Conservation (phyloP, 345 rosid genomes). For the Acer saccharum region DNA sequence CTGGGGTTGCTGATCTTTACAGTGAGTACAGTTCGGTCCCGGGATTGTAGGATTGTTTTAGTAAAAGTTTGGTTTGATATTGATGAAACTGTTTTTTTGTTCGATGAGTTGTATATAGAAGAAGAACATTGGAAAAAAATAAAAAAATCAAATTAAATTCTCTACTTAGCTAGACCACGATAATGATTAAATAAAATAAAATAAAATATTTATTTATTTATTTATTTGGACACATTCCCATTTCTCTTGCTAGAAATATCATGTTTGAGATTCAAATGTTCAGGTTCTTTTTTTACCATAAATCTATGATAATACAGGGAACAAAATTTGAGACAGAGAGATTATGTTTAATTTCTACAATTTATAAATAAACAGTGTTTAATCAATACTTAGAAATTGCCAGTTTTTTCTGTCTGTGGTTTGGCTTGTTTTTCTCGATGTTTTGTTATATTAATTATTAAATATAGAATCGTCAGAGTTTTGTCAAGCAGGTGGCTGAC, state of each 20-base stretch:
- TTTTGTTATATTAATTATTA: too few species aligned
- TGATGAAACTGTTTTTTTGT: conserved; percentile 2
- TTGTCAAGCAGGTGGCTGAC: not conserved
- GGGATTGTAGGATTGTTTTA: conserved; percentile 28
- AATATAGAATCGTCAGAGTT: too few species aligned
- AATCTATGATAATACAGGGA: too few species aligned
- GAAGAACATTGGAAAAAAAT: not conserved
- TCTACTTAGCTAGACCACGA: not conserved
- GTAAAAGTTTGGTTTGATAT: not conserved
- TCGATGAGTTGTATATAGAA: not conserved
- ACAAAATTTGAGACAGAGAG: not conserved
- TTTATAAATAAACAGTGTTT: not conserved
- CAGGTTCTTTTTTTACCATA: too few species aligned
- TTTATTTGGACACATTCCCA: not conserved
- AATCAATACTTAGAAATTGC: not conserved
- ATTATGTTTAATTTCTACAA: too few species aligned
- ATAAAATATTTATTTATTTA: not conserved
- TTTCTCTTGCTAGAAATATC: not conserved
- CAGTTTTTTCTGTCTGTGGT: not conserved
- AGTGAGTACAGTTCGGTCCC: conserved; percentile 52
- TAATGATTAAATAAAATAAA: not conserved
- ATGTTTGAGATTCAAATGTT: not conserved
- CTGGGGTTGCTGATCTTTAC: conserved; percentile 57
- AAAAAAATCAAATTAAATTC: not conserved
- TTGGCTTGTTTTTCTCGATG: too few species aligned